These are phyloP conservation scores for Breviolum minutum DNA, from an alignment of 73 alveolate species.

Conservation along the genomic window DNA sequence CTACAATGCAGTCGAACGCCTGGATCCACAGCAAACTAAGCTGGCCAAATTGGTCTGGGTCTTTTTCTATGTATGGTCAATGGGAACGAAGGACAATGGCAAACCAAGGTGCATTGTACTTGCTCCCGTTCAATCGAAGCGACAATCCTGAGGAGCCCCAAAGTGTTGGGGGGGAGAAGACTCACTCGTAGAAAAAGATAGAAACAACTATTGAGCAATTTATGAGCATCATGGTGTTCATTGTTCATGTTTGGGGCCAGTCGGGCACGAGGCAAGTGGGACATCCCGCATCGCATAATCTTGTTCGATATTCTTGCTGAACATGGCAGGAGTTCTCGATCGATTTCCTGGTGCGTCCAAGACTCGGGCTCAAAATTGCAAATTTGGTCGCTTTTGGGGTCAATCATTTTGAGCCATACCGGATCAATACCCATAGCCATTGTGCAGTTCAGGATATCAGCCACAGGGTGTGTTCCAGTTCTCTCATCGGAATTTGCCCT, in stretches of 20 bases:
- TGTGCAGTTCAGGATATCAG: no score
- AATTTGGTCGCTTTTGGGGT: background rate
- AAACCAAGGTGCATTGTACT: constrained; percentile 14
- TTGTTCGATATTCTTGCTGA: background rate
- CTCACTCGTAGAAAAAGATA: no score
- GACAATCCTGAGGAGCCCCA: constrained; percentile 46
- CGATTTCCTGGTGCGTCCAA: constrained; percentile 16
- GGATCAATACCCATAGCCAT: no score
- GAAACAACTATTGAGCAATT: no score
- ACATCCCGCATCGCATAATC: background rate
- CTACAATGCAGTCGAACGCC: constrained; percentile 42
- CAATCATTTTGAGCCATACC: no score
- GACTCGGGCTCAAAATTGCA: background rate
- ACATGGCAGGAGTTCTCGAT: constrained; percentile 41
- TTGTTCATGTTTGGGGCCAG: no score
- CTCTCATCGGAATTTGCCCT: no score
- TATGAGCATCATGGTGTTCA: no score
- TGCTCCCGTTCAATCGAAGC: constrained; percentile 28
- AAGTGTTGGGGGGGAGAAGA: background rate
- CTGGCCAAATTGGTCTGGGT: background rate
- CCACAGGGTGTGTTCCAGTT: no score
- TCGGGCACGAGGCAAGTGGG: no score
- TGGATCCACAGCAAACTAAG: background rate
- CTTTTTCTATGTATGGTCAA: background rate
- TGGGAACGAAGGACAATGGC: background rate